Percentiles rank a stretch among this genome's conserved stretches.
Evolutionary conservation across 768 basidiomycete species (phyloP).

Genomic region (Mycena capillaripes): DNA sequence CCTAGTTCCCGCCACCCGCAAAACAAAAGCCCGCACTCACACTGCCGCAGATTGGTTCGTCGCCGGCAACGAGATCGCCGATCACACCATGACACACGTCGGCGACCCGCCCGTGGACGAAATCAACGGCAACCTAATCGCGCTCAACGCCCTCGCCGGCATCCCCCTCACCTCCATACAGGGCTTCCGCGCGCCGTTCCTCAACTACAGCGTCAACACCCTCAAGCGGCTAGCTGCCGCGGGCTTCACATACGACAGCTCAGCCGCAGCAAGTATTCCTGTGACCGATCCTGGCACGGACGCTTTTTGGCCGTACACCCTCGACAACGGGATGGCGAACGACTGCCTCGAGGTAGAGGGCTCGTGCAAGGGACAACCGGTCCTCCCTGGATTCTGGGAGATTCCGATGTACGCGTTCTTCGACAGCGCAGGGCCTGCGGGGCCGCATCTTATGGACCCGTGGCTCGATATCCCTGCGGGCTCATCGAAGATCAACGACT

Average conservation of each 20-base stretch:
- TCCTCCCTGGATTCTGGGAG: slow-evolving; percentile 86
- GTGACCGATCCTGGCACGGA: slow-evolving; percentile 77
- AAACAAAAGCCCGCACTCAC: slow-evolving; percentile 58
- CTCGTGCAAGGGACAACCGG: slow-evolving; percentile 77
- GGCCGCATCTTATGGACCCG: slow-evolving; percentile 85
- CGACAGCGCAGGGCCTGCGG: slow-evolving; percentile 66
- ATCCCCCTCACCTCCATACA: slow-evolving; percentile 74
- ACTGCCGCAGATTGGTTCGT: slow-evolving; percentile 84
- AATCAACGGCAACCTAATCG: slow-evolving; percentile 83
- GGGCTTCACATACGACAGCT: slow-evolving; percentile 79
- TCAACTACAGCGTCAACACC: slow-evolving; percentile 76
- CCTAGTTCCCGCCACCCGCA: not conserved
- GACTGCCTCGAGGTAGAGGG: slow-evolving; percentile 71
- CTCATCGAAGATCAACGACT: slow-evolving; percentile 62
- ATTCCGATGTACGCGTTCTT: slow-evolving; percentile 88
- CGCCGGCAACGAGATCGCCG: slow-evolving; percentile 87
- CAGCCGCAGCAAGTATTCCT: slow-evolving; percentile 71
- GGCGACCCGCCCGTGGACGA: slow-evolving; percentile 73
- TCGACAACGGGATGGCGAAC: slow-evolving; percentile 87
- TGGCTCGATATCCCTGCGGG: slow-evolving; percentile 80
- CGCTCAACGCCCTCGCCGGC: slow-evolving; percentile 83
- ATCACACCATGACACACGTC: slow-evolving; percentile 90
- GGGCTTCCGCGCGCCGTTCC: slow-evolving; percentile 86
- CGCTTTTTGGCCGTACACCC: slow-evolving; percentile 87
- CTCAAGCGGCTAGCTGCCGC: slow-evolving; percentile 65